Evolutionary conservation across 2,329 filamentous ascomycete genomes (phyloP), one percentile per base, ranked within the genome.

Genomic region (Teratosphaeria pseudoeucalypti): DNA sequence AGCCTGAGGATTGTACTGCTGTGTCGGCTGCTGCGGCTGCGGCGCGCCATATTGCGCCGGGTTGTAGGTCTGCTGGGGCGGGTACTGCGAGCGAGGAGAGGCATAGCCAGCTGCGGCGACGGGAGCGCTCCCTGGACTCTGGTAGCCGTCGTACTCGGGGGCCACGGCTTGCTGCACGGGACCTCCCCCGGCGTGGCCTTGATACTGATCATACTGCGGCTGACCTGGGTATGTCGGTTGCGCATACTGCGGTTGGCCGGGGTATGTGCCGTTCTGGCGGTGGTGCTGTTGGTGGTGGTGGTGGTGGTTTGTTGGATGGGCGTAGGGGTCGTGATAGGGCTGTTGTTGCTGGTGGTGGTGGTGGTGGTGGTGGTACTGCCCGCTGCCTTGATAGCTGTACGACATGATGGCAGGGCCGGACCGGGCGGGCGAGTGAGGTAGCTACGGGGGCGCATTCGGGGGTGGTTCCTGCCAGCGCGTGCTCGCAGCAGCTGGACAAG

Each of bases 1-100:
- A 43, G 80, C 77, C 70, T 87, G 82, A 1, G 89, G 88, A 69
- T 92, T 92, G 74, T 92, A 92, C 52, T 82, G 79, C 72, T 70
- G 79, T 73, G 66, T 80, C 72, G 75, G 73, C 57, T 77, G 76
- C 55, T 77, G 76, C 27, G 75, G 72, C 19, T 75, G 72, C 12
- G 76, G 73, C 32, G 78, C 73, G 54, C 76, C 78, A 71, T 84
- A 87, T 67, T 83, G 77, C 68, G 85, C 83, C 14, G 85, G 85
- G 64, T 87, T 86, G 73, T 87, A 87, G 52, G 79, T 66, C 19
- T 54, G 32, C 34, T 58, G 57, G 9, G 57, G 70, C n/a, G 68
- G 59, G 61, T 71, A 70, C 57, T 77, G 76, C 56, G 77, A 75
- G 59, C 74, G 72, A 58, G 69, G 73, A 29, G 54, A 37, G 6